Evolutionary conservation across 345 rosid species (phyloP), one percentile per base, ranked within the genome.

Genomic region (Nephelium lappaceum): DNA sequence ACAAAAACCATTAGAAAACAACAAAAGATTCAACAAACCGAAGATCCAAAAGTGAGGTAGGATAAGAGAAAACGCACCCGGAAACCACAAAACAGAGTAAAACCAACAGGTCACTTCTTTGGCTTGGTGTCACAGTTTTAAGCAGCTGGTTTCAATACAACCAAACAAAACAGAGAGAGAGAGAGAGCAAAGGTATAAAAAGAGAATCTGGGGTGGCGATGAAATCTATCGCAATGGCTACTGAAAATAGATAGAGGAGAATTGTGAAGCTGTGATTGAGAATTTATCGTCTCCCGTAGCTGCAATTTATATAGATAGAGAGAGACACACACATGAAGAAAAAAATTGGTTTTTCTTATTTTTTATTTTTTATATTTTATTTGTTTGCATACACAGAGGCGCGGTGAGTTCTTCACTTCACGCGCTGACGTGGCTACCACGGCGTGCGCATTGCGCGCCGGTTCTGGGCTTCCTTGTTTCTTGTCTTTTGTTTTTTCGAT

Each of bases 341-440:
- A 31, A 31, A 31, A 66, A 38, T 15, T 66, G 1, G 41, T 2
- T 42, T 15, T 2, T 5, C 15, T 15, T 15, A 21, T 1, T 11
- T 4, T 5, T 19, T 0, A 8, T 21, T 57, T 1, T 57, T 18
- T 18, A 7, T 57, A 18, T 57, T 19, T 18, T n/a, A 11, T 7
- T 1, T 57, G 19, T 0, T 57, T 18, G 62, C 15, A 47, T 15
- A 12, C 8, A 41, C 53, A 57, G 10, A 5, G 24, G 3, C 9
- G 8, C 11, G 64, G 64, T 21, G 27, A 60, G 64, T 60, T 60
- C 27, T n/a, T 60, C 24, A 9, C 27, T 21, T 60, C 25, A 60
- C 66, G 61, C 36, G 27, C 49, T 58, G 47, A 72, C 76, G 67
- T 58, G 67, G 67, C 76, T 36, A n/a, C 76, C 15, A 72, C 67